A percentile compares a stretch with the other conserved stretches of the same genome.
phyloP scores from a whole-genome alignment of 1,284 basidiomycete genomes.

The Malassezia vespertilionis region DNA sequence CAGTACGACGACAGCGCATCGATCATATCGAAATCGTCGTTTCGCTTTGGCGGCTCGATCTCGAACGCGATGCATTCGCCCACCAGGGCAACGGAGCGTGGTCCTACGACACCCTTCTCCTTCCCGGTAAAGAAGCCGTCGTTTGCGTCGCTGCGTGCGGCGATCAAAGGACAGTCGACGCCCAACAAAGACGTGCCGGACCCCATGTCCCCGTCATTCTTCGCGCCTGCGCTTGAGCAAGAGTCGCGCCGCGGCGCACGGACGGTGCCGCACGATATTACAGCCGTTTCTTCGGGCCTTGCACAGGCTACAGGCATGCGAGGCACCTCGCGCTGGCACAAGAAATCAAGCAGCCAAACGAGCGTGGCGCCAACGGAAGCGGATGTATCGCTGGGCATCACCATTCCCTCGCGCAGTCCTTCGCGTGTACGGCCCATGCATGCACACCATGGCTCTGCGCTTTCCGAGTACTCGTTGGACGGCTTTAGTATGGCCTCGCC shows the following conservation, averaged over 20 bases:
- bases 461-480: conserved; percentile 13
- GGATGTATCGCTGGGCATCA: background rate
- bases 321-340: conserved; percentile 1
- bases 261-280: background rate
- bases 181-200: background rate
- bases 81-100: background rate
- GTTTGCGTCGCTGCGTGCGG: conserved; percentile 18
- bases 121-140: conserved; percentile 19
- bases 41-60: conserved; percentile 7
- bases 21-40: background rate
- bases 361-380: background rate
- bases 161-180: conserved; percentile 17
- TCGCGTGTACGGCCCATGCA: background rate
- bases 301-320: conserved; percentile 8
- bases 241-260: background rate
- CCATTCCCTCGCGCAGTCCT: conserved; percentile 1
- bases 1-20: background rate
- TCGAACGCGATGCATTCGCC: conserved; percentile 6
- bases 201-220: background rate
- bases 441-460: conserved; percentile 11
- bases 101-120: conserved; percentile 8
- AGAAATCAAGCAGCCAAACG: conserved; percentile 8
- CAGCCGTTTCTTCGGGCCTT: conserved; percentile 7
- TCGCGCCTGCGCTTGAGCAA: no score
- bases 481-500: conserved; percentile 9